phyloP scores from a whole-genome alignment of 441 rosid species.

The Pelargonium australe region DNA sequence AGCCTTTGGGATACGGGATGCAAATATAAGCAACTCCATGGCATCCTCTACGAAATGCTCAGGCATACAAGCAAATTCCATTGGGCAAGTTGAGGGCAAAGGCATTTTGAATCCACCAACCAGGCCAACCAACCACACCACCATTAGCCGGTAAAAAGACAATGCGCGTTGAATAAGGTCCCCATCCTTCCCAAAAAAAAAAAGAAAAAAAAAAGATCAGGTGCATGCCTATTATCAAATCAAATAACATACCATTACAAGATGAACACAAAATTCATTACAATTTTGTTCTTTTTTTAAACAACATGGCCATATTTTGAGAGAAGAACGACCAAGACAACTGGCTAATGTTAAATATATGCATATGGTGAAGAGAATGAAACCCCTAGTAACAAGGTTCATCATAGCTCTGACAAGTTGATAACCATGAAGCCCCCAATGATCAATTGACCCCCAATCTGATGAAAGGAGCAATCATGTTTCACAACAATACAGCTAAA shows the following conservation, averaged over 20 bases:
- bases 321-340: too few species aligned
- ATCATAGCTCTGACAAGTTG: too few species aligned
- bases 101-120: slow-evolving; percentile 99
- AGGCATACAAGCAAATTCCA: slow-evolving; percentile 95
- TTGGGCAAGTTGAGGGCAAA: slow-evolving; percentile 67
- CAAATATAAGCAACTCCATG: slow-evolving; percentile 86
- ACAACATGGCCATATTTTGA: background rate
- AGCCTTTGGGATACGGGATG: slow-evolving; percentile 83
- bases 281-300: background rate
- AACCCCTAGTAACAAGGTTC: too few species aligned
- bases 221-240: background rate
- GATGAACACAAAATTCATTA: background rate
- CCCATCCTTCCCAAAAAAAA: slow-evolving; percentile 49
- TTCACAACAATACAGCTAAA: too few species aligned
- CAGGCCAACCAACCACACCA: slow-evolving; percentile 84
- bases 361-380: too few species aligned
- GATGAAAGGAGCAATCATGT: too few species aligned
- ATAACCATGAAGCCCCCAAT: too few species aligned
- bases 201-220: slow-evolving; percentile 16
- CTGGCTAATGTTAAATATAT: too few species aligned
- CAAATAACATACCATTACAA: background rate
- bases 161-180: slow-evolving; percentile 72
- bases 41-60: slow-evolving; percentile 99
- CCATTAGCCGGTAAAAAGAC: slow-evolving; percentile 79
- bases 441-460: too few species aligned